Percentiles rank a stretch among this genome's conserved stretches.
Conservation (phyloP, 2,329 filamentous ascomycete genomes). For the Ophiocordyceps sinensis region DNA sequence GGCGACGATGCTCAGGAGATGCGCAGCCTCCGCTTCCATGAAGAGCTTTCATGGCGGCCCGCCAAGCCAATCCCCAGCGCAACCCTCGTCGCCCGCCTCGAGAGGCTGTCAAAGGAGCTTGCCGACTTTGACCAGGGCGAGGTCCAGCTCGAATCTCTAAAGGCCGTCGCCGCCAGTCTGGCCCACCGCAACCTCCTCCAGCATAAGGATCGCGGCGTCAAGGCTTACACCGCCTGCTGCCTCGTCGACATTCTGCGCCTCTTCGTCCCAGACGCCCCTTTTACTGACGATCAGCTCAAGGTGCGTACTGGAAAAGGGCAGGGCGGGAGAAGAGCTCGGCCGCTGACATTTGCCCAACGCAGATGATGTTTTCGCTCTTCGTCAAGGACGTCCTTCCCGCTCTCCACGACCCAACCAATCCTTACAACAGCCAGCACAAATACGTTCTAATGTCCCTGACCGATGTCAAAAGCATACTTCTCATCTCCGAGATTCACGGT, state of each 20-base stretch:
- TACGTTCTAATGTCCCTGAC: constrained; percentile 80
- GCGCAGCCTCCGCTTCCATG: constrained; percentile 57
- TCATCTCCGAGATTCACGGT: constrained; percentile 76
- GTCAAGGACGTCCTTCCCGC: constrained; percentile 71
- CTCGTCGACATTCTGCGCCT: constrained; percentile 86
- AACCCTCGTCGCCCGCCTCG: constrained; percentile 69
- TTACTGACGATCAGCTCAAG: constrained; percentile 80
- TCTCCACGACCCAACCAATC: constrained; percentile 71
- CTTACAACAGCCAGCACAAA: constrained; percentile 87
- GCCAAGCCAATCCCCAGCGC: constrained; percentile 77
- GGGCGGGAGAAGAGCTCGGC: background rate
- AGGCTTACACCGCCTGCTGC: constrained; percentile 77
- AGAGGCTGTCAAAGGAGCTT: constrained; percentile 70
- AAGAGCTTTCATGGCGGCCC: constrained; percentile 79
- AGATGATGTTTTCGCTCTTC: constrained; percentile 91
- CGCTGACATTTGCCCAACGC: constrained; percentile 2
- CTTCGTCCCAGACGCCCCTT: constrained; percentile 89
- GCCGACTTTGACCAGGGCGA: constrained; percentile 77
- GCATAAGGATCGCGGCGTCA: constrained; percentile 89
- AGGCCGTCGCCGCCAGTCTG: constrained; percentile 71
- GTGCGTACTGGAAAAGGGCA: constrained; percentile 25
- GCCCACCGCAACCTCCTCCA: constrained; percentile 67
- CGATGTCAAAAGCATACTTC: constrained; percentile 86
- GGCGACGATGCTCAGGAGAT: constrained; percentile 10
- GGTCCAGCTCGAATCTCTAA: constrained; percentile 68